Evolutionary conservation across 495 filamentous ascomycete species (phyloP).

Genomic region (Aspergillus ostianus): DNA sequence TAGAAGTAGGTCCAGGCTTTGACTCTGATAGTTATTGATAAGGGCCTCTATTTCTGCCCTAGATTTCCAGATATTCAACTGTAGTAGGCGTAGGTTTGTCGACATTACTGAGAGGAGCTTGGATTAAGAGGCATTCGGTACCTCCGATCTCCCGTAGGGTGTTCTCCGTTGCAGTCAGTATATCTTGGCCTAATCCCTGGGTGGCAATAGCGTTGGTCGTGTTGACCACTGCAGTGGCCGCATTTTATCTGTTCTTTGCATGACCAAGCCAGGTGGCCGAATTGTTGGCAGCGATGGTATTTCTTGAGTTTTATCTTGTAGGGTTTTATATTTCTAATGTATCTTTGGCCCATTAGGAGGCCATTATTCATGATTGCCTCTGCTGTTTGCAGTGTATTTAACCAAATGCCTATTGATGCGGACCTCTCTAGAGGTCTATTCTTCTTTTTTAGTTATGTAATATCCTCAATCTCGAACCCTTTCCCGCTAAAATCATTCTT

Average conservation of each 20-base stretch:
- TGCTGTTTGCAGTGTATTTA: slow-evolving; percentile 23
- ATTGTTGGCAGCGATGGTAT: slow-evolving; percentile 27
- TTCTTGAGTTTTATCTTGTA: slow-evolving; percentile 23
- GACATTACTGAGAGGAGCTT: slow-evolving; percentile 17
- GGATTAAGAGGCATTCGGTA: slow-evolving; percentile 14
- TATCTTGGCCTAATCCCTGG: slow-evolving; percentile 22
- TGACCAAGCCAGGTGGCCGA: slow-evolving; percentile 31
- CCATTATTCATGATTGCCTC: slow-evolving; percentile 22
- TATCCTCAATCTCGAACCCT: slow-evolving; percentile 23
- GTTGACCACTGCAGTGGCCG: slow-evolving; percentile 24
- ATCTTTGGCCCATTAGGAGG: slow-evolving; percentile 21
- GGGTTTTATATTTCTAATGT: slow-evolving; percentile 21
- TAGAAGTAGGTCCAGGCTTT: slow-evolving; percentile 26
- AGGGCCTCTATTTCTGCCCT: slow-evolving; percentile 29
- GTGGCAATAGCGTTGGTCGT: slow-evolving; percentile 20
- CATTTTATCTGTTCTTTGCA: slow-evolving; percentile 29
- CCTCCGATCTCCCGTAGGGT: slow-evolving; percentile 21
- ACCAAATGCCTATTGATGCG: slow-evolving; percentile 20
- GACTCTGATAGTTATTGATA: slow-evolving; percentile 27
- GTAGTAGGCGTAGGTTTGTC: slow-evolving; percentile 25
- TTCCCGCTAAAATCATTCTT: slow-evolving; percentile 22
- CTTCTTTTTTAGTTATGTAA: slow-evolving; percentile 23
- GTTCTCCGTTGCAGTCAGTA: slow-evolving; percentile 24
- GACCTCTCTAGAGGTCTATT: slow-evolving; percentile 23
- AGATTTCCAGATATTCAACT: slow-evolving; percentile 31